Evolutionary conservation across 176 grass and related monocot species (phyloP).

Genomic region (Microstegium vimineum): DNA sequence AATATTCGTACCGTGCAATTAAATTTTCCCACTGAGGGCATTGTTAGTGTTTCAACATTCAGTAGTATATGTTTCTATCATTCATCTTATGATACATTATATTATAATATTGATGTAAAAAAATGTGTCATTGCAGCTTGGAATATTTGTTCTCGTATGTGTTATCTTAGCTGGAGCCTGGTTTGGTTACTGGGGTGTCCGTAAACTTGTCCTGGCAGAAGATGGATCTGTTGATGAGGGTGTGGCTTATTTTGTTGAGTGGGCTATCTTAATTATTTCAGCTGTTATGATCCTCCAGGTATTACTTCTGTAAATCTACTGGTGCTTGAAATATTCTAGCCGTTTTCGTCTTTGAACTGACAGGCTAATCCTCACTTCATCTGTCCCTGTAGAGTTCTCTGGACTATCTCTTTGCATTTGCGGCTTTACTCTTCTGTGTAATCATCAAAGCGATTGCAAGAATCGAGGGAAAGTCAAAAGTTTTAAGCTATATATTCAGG

Average conservation of each 20-base stretch:
- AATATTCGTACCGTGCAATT: neutral
- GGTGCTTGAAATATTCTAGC: neutral
- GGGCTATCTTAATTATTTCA: constrained; percentile 77
- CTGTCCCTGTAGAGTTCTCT: constrained; percentile 64
- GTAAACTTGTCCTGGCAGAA: constrained; percentile 88
- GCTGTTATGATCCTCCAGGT: constrained; percentile 89
- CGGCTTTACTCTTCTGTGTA: constrained; percentile 47
- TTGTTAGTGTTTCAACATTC: constrained; percentile 9
- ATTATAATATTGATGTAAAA: no score
- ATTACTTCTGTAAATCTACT: constrained; percentile 3
- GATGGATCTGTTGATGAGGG: constrained; percentile 75
- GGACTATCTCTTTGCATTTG: constrained; percentile 64
- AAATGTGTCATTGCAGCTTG: constrained; percentile 58
- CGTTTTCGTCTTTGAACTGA: constrained; percentile 25
- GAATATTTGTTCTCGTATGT: constrained; percentile 66
- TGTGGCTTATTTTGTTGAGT: constrained; percentile 92
- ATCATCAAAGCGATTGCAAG: constrained; percentile 46
- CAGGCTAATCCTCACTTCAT: constrained; percentile 3
- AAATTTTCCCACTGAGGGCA: neutral
- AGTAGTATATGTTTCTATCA: neutral
- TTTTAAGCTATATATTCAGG: constrained; percentile 44
- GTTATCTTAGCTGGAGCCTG: constrained; percentile 86
- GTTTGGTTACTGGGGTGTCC: constrained; percentile 98
- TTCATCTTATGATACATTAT: neutral
- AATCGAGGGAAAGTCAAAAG: constrained; percentile 33